Percentiles rank a stretch among this genome's conserved stretches.
These are phyloP conservation scores for Suhomyces choctaworum DNA, from an alignment of 1,139 yeast species.

Conservation along the genomic window DNA sequence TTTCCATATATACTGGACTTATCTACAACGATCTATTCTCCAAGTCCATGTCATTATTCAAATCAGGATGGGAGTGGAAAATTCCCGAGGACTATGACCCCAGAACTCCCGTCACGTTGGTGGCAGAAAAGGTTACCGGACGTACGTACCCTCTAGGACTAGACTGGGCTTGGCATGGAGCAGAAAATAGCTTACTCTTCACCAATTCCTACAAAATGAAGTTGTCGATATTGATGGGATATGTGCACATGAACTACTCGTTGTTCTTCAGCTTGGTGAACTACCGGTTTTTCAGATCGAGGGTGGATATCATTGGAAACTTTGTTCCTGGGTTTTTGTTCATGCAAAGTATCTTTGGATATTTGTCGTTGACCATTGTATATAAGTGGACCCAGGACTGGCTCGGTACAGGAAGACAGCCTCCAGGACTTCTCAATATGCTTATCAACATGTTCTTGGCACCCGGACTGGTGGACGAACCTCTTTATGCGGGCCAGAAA, in stretches of 20 bases:
- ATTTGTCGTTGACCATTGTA: constrained; percentile 75
- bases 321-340: constrained; percentile 91
- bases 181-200: constrained; percentile 86
- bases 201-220: constrained; percentile 97
- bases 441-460: constrained; percentile 92
- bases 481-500: constrained; percentile 80
- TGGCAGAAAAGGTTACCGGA: constrained; percentile 59
- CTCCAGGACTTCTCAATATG: constrained; percentile 95
- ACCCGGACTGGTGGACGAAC: constrained; percentile 87
- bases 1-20: constrained; percentile 92
- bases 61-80: constrained; percentile 86
- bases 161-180: constrained; percentile 97
- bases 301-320: constrained; percentile 87
- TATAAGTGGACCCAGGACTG: constrained; percentile 97
- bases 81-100: constrained; percentile 63
- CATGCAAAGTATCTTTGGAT: constrained; percentile 96
- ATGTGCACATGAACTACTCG: constrained; percentile 90
- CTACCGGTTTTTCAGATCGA: constrained; percentile 67
- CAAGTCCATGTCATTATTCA: constrained; percentile 80
- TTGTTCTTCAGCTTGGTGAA: constrained; percentile 82
- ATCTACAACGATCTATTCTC: constrained; percentile 93
- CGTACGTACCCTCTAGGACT: constrained; percentile 76
- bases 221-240: constrained; percentile 91
- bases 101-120: constrained; percentile 54
- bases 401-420: constrained; percentile 69